Evolutionary conservation across 495 filamentous ascomycete genomes (phyloP).

Genomic region (Pseudomonodictys pantanalensis): DNA sequence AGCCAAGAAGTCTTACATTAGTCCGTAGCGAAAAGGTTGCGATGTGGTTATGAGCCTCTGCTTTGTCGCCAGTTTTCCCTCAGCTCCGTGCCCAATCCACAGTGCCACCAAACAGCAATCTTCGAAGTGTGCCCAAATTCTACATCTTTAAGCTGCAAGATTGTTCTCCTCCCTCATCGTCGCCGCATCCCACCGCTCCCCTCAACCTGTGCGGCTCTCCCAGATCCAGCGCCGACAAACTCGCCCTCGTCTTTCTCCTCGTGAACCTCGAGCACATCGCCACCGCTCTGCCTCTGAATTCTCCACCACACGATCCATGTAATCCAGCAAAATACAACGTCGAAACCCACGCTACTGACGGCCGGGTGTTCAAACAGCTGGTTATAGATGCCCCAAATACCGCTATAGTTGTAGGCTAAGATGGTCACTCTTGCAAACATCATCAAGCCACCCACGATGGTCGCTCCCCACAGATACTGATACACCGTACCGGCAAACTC

Average conservation of each 20-base stretch:
- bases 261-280: not conserved
- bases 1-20: no score
- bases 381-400: not conserved
- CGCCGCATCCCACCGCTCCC: not conserved
- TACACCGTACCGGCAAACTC: conserved; percentile 6
- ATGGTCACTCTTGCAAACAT: conserved; percentile 2
- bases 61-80: no score
- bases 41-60: no score
- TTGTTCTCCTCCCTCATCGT: no score
- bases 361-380: conserved; percentile 36
- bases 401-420: conserved; percentile 13
- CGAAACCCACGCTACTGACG: conserved; percentile 36
- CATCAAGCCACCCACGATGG: not conserved
- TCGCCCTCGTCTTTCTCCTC: not conserved
- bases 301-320: conserved; percentile 25
- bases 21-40: no score
- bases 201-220: not conserved
- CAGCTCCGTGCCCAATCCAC: no score
- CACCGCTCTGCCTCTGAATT: not conserved
- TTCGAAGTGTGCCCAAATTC: no score
- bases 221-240: not conserved
- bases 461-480: conserved; percentile 12
- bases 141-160: no score
- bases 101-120: no score
- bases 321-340: conserved; percentile 34